Base-by-base conservation (phyloP, 345 rosid genomes). In the Hypericum androsaemum region DNA sequence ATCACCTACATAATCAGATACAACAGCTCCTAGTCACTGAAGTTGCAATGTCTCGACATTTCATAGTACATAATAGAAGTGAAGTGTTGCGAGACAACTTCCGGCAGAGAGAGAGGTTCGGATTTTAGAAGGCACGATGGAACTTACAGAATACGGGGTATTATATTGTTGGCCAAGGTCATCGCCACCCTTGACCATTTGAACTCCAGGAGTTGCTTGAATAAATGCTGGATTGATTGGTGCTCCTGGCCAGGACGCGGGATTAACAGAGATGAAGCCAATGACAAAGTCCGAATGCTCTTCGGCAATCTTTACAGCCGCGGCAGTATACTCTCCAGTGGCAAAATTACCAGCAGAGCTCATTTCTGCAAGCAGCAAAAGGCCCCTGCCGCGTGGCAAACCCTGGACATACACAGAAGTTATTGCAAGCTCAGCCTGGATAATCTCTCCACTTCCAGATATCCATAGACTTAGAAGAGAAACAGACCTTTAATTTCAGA, bases 341-440 rank as follows among this genome's bases (percentile, higher is more conserved):
- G 98, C 98, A 32, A 92, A 82, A 78, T 85, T 92, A 16, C 97
- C 98, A 12, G 90, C 97, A 40, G 98, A 92, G 76, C 98, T 92
- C 98, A 92, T 92, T 72, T 92, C 98, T 49, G 98, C 98, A 14
- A 92, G 84, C 62, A 92, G 74, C 66, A 80, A 65, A 16, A 92
- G 74, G 39, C 98, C 97, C 70, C 79, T 85, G 43, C 98, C 97
- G 17, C 81, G 78, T 54, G 90, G 90, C 84, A 88, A 63, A 60
- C 98, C 98, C 98, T 92, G 51, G 28, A 43, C 17, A 62, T 39
- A 63, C 45, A 16, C 37, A 22, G 61, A 28, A 22, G 45, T 11
- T 6, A 35, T 36, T 16, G 36, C 17, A 49, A 50, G 32, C 1
- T 22, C 32, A 22, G 32, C 32, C 32, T 22, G 4, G 32, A 22